A percentile compares a stretch with the other conserved stretches of the same genome.
phyloP scores from a whole-genome alignment of 805 yeast species.

The Pichia deserticola region DNA sequence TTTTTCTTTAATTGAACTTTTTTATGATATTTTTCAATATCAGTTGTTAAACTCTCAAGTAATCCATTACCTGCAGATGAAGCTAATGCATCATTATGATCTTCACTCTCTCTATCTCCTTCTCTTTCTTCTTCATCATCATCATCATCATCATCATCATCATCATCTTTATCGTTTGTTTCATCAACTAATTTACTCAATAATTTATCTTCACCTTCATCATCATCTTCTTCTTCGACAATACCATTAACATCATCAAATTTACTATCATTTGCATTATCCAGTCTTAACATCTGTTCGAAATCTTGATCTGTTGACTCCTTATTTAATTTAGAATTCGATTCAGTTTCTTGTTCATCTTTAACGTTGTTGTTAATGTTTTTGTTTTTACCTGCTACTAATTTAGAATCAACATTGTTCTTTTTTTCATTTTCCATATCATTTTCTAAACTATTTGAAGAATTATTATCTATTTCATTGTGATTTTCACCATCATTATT shows the following conservation, averaged over 20 bases:
- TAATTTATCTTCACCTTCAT: neutral
- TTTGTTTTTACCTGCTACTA: no score
- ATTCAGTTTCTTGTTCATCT: no score
- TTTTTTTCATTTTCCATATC: no score
- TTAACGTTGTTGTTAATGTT: no score
- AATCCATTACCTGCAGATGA: slow-evolving; percentile 8
- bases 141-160: neutral
- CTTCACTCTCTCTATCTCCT: neutral
- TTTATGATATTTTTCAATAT: slow-evolving; percentile 25
- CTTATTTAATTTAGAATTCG: no score
- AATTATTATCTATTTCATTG: neutral
- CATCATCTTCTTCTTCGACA: neutral
- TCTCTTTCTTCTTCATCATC: neutral
- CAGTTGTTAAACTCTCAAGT: slow-evolving; percentile 21
- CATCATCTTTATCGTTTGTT: neutral
- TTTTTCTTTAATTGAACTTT: slow-evolving; percentile 20
- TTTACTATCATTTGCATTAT: neutral
- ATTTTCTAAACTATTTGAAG: no score
- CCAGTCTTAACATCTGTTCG: neutral
- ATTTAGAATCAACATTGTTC: no score
- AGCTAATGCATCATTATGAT: neutral
- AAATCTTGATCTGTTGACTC: neutral
- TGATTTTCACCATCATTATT: neutral
- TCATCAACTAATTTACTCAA: neutral
- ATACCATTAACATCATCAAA: neutral